A percentile compares a stretch with the other conserved stretches of the same genome.
Evolutionary conservation across 805 yeast genomes (phyloP).

Genomic region (Wickerhamomyces rabaulensis): DNA sequence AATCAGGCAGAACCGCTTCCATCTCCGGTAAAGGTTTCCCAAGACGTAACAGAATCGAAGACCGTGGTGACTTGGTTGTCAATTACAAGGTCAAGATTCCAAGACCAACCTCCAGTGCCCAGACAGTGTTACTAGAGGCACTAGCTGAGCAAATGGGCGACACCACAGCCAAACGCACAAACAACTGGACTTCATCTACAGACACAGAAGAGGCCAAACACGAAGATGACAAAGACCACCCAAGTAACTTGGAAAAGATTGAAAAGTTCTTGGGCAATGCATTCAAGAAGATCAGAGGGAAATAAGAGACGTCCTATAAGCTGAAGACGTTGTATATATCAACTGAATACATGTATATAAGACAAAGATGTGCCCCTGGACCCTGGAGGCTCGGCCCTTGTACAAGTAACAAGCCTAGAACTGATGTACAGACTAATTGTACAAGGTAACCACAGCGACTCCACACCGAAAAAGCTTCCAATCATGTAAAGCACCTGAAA

Average conservation of each 20-base stretch:
- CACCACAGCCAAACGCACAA: conserved; percentile 62
- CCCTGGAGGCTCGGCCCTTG: too few relatives aligned
- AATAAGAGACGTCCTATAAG: not conserved
- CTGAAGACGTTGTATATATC: not conserved
- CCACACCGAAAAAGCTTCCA: too few relatives aligned
- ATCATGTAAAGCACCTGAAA: too few relatives aligned
- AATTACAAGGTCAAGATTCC: conserved; percentile 64
- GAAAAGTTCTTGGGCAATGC: conserved; percentile 49
- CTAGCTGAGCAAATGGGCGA: conserved; percentile 89
- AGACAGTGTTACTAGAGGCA: conserved; percentile 86
- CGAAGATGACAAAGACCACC: conserved; percentile 26
- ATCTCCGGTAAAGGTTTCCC: conserved; percentile 91
- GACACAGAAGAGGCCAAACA: not conserved
- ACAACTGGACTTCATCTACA: conserved; percentile 14
- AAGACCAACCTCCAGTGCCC: conserved; percentile 76
- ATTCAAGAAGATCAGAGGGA: conserved; percentile 35
- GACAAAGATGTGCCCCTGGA: too few relatives aligned
- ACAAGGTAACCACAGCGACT: too few relatives aligned
- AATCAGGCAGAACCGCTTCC: conserved; percentile 63
- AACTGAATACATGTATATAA: too few relatives aligned
- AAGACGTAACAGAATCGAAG: conserved; percentile 39
- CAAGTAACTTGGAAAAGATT: conserved; percentile 45
- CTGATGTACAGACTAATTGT: too few relatives aligned
- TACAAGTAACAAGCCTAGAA: too few relatives aligned
- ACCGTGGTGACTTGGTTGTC: conserved; percentile 80